A percentile compares a stretch with the other conserved stretches of the same genome.
Conservation (phyloP, 1,284 basidiomycete genomes). For the Wallemia ichthyophaga region DNA sequence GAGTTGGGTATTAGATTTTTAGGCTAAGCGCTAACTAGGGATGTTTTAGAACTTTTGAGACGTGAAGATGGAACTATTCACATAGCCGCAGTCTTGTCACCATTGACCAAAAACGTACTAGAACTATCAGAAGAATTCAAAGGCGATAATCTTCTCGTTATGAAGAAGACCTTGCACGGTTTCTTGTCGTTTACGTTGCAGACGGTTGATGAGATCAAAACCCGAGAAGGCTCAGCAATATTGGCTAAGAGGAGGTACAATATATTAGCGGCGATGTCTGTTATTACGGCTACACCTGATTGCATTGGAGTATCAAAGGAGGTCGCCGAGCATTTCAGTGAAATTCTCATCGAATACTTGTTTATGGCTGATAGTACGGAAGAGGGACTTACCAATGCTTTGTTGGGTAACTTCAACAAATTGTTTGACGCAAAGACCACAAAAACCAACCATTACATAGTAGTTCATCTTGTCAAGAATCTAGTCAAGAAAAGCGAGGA, state of each 20-base stretch:
- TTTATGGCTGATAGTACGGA: background rate
- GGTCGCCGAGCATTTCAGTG: background rate
- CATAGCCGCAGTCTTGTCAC: slow-evolving; percentile 25
- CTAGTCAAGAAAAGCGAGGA: background rate
- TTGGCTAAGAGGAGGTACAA: background rate
- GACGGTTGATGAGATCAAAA: slow-evolving; percentile 49
- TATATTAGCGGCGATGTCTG: background rate
- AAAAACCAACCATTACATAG: background rate
- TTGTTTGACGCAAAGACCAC: background rate
- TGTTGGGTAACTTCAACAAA: background rate
- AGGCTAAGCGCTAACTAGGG: slow-evolving; percentile 41
- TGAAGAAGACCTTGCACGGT: slow-evolving; percentile 37
- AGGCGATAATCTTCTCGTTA: slow-evolving; percentile 32
- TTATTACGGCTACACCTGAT: background rate
- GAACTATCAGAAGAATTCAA: slow-evolving; percentile 33
- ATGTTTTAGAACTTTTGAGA: background rate
- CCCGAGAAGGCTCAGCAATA: background rate
- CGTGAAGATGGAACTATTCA: background rate
- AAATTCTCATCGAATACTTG: background rate
- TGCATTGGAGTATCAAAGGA: background rate
- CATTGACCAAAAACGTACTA: slow-evolving; percentile 23
- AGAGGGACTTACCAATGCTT: background rate
- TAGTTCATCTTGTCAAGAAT: background rate
- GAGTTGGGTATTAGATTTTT: slow-evolving; percentile 58
- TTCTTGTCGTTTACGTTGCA: slow-evolving; percentile 53